Conservation (phyloP, 192 early-diverging fungal species). For the Pecoramyces ruminantium region DNA sequence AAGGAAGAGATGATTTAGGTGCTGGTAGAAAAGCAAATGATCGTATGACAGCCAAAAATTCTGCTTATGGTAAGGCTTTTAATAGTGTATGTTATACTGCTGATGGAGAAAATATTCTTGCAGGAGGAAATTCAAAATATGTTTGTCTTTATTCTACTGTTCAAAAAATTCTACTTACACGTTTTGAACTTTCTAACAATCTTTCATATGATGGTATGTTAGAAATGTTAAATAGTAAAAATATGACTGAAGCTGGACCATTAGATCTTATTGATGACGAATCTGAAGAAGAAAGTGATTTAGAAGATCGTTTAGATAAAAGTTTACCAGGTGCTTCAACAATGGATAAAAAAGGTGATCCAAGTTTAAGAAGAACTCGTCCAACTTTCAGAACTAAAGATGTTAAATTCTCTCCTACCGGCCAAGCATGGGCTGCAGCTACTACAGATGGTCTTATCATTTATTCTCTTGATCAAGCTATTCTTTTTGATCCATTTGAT, state of each 20-base stretch:
- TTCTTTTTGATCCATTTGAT: constrained; percentile 96
- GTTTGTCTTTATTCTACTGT: constrained; percentile 87
- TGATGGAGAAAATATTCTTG: constrained; percentile 81
- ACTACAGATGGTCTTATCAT: constrained; percentile 89
- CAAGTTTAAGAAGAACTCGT: constrained; percentile 53
- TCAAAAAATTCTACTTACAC: constrained; percentile 55
- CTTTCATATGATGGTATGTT: constrained; percentile 83
- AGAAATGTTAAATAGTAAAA: constrained; percentile 69
- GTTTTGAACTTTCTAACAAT: constrained; percentile 85
- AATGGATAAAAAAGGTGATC: constrained; percentile 46
- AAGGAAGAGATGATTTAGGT: constrained; percentile 82
- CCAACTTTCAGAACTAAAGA: constrained; percentile 70
- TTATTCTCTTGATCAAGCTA: constrained; percentile 82
- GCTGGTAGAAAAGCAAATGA: constrained; percentile 72
- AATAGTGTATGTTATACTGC: constrained; percentile 85
- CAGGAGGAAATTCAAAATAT: constrained; percentile 86
- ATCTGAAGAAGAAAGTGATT: constrained; percentile 60
- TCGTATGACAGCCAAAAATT: constrained; percentile 63
- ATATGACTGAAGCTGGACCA: constrained; percentile 90
- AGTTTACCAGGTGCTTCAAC: constrained; percentile 72
- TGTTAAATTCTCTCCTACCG: constrained; percentile 86
- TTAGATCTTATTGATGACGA: constrained; percentile 67
- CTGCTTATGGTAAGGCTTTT: constrained; percentile 71
- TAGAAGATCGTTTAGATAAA: constrained; percentile 65
- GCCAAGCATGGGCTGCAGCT: constrained; percentile 85